Percentiles rank a stretch among this genome's conserved stretches.
phyloP scores from a whole-genome alignment of 441 rosid genomes.

The Syzygium malaccense region DNA sequence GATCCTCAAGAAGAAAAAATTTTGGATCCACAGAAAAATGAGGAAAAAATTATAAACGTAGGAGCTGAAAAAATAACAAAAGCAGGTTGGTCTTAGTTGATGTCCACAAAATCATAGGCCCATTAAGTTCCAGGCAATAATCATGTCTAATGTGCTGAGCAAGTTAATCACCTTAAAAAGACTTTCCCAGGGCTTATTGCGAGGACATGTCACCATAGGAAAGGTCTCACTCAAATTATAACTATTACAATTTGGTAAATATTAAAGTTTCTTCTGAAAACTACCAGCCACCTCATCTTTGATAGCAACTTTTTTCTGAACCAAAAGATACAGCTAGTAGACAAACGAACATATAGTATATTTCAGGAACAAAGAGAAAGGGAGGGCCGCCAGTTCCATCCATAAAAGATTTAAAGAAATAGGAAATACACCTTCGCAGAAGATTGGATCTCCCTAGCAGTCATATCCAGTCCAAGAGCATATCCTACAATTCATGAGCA shows the following conservation, averaged over 20 bases:
- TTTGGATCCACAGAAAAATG: not conserved
- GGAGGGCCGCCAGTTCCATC: not conserved
- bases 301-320: not conserved
- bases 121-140: not conserved
- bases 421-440: conserved; percentile 56
- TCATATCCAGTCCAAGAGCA: conserved; percentile 93
- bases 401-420: not conserved
- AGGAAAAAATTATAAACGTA: not conserved
- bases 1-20: not conserved
- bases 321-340: not conserved
- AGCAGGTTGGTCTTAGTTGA: not conserved
- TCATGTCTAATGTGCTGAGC: not conserved
- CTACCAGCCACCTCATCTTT: not conserved
- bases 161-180: not conserved
- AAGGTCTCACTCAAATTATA: not conserved
- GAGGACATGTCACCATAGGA: not conserved
- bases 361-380: not conserved
- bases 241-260: not conserved
- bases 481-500: conserved; percentile 41
- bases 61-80: not conserved
- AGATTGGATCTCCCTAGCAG: conserved; percentile 90
- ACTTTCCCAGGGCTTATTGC: not conserved
- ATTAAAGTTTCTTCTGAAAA: not conserved
- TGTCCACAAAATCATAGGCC: not conserved
- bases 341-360: not conserved